phyloP scores from a whole-genome alignment of 1,284 basidiomycete genomes.

The Apiotrichum sp. region DNA sequence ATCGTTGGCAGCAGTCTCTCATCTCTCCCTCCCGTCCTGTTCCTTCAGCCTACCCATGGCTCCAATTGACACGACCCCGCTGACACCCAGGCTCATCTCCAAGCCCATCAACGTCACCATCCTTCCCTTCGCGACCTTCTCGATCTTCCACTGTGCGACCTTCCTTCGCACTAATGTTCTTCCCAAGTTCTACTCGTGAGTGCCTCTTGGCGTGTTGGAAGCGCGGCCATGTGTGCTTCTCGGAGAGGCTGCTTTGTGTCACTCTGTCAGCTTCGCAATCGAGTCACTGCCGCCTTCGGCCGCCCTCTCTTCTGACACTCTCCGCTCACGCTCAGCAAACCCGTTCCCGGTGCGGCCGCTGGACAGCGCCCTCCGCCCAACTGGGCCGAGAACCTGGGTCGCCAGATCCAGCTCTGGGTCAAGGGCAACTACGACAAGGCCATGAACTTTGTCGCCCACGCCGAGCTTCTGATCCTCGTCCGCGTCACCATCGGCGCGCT shows the following conservation, averaged over 20 bases:
- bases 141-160: conserved; percentile 93
- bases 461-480: conserved; percentile 71
- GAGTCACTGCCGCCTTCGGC: too few relatives aligned
- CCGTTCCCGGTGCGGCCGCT: conserved; percentile 53
- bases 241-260: too few relatives aligned
- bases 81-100: conserved; percentile 8
- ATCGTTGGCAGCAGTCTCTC: conserved; percentile 26
- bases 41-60: not conserved
- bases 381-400: conserved; percentile 47
- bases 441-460: conserved; percentile 82
- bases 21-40: not conserved
- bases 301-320: not conserved
- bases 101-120: conserved; percentile 59
- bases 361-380: conserved; percentile 26
- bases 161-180: conserved; percentile 86
- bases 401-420: conserved; percentile 76
- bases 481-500: conserved; percentile 69
- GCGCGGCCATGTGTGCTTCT: too few relatives aligned
- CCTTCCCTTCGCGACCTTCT: conserved; percentile 86
- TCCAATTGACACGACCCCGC: not conserved
- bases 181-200: conserved; percentile 67
- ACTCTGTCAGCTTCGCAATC: too few relatives aligned
- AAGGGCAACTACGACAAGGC: conserved; percentile 89
- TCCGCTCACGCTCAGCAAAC: conserved; percentile 4
- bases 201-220: not conserved